Percentiles rank a stretch among this genome's conserved stretches.
Conservation (phyloP, 2,329 filamentous ascomycete species). For the Colletotrichum sp. region DNA sequence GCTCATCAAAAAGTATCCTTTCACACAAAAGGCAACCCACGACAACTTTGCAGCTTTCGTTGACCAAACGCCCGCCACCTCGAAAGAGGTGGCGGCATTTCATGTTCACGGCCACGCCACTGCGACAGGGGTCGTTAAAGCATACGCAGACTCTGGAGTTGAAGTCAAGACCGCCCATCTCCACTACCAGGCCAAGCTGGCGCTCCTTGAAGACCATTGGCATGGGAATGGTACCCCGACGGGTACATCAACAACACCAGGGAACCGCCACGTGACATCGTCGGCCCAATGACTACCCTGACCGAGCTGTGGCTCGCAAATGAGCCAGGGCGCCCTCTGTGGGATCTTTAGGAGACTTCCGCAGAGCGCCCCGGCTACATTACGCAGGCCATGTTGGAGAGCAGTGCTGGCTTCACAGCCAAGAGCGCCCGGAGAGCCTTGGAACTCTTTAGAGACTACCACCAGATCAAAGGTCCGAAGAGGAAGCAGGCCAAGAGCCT, state of each 20-base stretch:
- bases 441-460: rapidly evolving
- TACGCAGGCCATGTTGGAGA: neutral
- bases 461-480: neutral
- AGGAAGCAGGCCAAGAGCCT: neutral
- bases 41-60: too few species aligned
- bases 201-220: neutral
- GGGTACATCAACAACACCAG: neutral
- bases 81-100: too few species aligned
- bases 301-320: neutral
- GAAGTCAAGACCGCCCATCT: neutral
- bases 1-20: too few species aligned
- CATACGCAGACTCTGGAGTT: neutral
- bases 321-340: neutral
- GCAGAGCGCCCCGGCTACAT: neutral
- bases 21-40: too few species aligned
- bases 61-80: too few species aligned
- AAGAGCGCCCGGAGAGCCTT: neutral
- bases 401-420: neutral
- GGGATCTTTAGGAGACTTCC: neutral
- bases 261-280: neutral
- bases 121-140: too few species aligned
- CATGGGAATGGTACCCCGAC: neutral
- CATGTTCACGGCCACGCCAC: too few species aligned
- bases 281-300: neutral
- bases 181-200: neutral